Conservation (phyloP, 2,329 filamentous ascomycete genomes). For the Cytospora paraplurivora region DNA sequence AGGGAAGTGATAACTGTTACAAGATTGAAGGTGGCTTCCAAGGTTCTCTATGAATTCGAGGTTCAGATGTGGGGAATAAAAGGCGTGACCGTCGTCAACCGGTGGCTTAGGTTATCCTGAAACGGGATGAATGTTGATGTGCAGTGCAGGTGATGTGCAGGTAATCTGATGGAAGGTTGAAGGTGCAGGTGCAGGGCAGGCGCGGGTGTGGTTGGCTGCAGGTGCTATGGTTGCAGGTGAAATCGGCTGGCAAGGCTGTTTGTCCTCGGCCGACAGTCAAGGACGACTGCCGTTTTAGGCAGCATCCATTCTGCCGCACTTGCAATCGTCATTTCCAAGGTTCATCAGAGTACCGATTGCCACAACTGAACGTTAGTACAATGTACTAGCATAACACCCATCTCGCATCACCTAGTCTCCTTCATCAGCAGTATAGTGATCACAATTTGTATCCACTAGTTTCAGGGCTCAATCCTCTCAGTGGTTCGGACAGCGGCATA, state of each 20-base stretch:
- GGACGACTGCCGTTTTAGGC: conserved; percentile 13
- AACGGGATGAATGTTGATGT: neutral
- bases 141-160: neutral
- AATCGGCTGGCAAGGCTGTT: conserved; percentile 16
- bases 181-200: conserved; percentile 9
- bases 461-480: no score
- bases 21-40: neutral
- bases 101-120: neutral
- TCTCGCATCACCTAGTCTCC: no score
- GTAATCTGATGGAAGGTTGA: neutral
- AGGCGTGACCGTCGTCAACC: neutral
- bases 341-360: neutral
- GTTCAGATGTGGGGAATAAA: neutral
- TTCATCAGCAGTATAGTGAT: no score
- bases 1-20: neutral
- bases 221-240: conserved; percentile 9
- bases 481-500: no score
- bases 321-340: conserved; percentile 8
- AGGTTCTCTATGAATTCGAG: neutral
- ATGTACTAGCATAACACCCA: neutral
- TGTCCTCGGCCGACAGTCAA: conserved; percentile 1
- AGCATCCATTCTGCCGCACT: conserved; percentile 9
- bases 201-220: conserved; percentile 12
- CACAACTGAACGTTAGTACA: neutral
- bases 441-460: no score